These are phyloP conservation scores for Neonectria sp. DNA, from an alignment of 2,329 filamentous ascomycete genomes.

Conservation along the genomic window DNA sequence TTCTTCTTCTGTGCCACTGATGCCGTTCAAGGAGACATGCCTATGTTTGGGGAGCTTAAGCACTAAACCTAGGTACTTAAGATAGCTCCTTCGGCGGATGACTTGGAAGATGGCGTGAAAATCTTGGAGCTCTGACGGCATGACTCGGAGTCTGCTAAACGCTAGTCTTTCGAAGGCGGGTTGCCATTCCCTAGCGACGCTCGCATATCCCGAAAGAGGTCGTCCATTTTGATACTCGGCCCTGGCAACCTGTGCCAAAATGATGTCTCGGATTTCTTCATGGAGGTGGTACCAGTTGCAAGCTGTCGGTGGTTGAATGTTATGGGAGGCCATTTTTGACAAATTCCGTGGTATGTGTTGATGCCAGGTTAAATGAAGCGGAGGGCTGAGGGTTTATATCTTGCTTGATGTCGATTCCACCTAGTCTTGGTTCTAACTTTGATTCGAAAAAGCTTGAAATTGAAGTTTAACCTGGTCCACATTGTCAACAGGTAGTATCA, in stretches of 20 bases:
- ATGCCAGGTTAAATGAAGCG: too few species aligned
- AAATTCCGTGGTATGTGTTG: too few species aligned
- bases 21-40: background rate
- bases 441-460: too few species aligned
- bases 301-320: background rate
- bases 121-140: background rate
- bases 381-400: too few species aligned
- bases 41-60: constrained; percentile 5
- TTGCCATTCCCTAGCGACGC: constrained; percentile 11
- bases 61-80: background rate
- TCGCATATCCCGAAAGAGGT: background rate
- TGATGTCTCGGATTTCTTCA: background rate
- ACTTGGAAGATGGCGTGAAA: constrained; percentile 4
- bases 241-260: constrained; percentile 10
- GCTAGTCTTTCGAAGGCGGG: constrained; percentile 10
- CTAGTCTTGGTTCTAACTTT: too few species aligned
- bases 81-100: constrained; percentile 5
- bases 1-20: background rate
- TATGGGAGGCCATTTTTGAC: background rate
- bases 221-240: background rate
- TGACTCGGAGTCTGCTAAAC: constrained; percentile 8
- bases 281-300: background rate
- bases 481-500: too few species aligned
- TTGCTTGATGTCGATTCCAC: too few species aligned
- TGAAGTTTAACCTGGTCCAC: too few species aligned